Evolutionary conservation across 257 asterid species (phyloP), one percentile per base, ranked within the genome.

Genomic region (Ehretia macrophylla): DNA sequence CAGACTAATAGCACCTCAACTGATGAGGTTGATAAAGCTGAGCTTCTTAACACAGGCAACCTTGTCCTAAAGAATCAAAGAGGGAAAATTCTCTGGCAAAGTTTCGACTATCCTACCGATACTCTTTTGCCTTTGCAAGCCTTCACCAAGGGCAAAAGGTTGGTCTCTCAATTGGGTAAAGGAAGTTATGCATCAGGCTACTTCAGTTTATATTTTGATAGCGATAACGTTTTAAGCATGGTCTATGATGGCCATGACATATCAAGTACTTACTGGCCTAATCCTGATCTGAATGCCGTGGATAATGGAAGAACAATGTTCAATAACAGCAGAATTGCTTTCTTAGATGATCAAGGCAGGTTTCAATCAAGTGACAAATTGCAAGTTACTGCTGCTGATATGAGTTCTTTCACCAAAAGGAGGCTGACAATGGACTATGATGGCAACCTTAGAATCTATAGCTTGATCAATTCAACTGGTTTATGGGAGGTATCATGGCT

Each of bases 231-330:
- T 32, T 51, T 81, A 63, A 70, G 75, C 19, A 16, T 84, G 71
- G 77, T 81, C 8, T 72, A 75, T 14, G 84, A 81, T 44, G 81
- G 69, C 38, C 86, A 81, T 0, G 82, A 66, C 9, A 73, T 77
- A 5, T 77, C 86, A 0, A 74, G 77, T 0, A 17, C 51, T n/a
- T 84, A 84, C n/a, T 81, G 92, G 88, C 88, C 88, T 0, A 75
- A 74, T 64, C 88, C 81, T 16, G 86, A 76, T 53, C n/a, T n/a
- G n/a, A 4, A 0, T 38, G 55, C 68, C 8, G 74, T 62, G 19
- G 0, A 5, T 1, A 72, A 6, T 19, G 85, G 85, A 5, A 72
- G 88, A 66, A 81, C 85, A 13, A 81, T 68, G 46, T 42, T 2
- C 47, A 42, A 42, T 10, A 42, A 10, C 47, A 42, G 14, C 47